Evolutionary conservation across 2,329 filamentous ascomycete species (phyloP).

Genomic region (Xylariaceae sp.): DNA sequence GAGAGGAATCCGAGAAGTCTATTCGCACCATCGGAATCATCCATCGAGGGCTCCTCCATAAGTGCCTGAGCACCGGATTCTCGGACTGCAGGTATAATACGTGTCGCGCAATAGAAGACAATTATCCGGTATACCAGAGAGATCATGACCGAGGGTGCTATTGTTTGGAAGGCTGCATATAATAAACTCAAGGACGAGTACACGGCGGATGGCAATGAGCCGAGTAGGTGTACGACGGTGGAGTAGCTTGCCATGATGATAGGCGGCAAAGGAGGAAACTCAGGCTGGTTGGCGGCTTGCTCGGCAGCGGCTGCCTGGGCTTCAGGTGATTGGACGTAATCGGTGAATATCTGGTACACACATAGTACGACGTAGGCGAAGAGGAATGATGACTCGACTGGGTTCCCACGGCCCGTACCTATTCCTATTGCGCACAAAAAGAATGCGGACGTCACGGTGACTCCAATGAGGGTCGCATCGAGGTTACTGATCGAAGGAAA

Average conservation of each 20-base stretch:
- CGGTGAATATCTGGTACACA: slow-evolving; percentile 98
- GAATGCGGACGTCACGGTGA: slow-evolving; percentile 85
- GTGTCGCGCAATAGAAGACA: slow-evolving; percentile 90
- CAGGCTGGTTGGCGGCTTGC: slow-evolving; percentile 59
- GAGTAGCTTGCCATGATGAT: slow-evolving; percentile 99
- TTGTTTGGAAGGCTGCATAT: slow-evolving; percentile 87
- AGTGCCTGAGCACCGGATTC: slow-evolving; percentile 80
- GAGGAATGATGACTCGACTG: slow-evolving; percentile 88
- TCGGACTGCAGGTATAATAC: slow-evolving; percentile 90
- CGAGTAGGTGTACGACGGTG: slow-evolving; percentile 78
- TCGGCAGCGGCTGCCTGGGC: slow-evolving; percentile 49
- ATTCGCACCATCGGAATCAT: slow-evolving; percentile 79
- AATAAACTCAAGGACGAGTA: slow-evolving; percentile 82
- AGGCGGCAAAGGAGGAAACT: slow-evolving; percentile 92
- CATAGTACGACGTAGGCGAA: slow-evolving; percentile 98
- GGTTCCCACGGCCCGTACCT: slow-evolving; percentile 87
- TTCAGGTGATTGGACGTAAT: slow-evolving; percentile 81
- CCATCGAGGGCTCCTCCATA: slow-evolving; percentile 78
- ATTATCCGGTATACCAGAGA: slow-evolving; percentile 90
- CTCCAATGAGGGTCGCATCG: slow-evolving; percentile 88
- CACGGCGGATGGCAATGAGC: slow-evolving; percentile 76
- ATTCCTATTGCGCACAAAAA: slow-evolving; percentile 94
- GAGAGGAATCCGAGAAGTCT: slow-evolving; percentile 78
- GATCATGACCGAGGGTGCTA: slow-evolving; percentile 93
- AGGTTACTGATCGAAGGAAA: slow-evolving; percentile 92